Evolutionary conservation across 306 rosid genomes (phyloP).

Genomic region (Glycyrrhiza uralensis): DNA sequence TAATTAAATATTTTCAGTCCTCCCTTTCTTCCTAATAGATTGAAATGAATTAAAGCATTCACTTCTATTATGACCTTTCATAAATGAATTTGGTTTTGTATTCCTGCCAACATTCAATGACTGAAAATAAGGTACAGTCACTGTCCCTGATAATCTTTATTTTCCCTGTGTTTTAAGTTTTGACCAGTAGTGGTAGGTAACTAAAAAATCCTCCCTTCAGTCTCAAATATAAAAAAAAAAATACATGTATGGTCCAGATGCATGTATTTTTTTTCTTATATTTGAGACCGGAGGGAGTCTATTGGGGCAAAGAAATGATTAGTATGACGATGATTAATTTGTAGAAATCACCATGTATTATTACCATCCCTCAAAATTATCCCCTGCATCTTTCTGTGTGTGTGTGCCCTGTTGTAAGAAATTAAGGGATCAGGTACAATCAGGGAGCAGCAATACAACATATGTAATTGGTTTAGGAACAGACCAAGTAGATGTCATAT

Average conservation of each 20-base stretch:
- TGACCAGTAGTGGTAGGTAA: neutral
- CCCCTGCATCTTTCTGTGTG: neutral
- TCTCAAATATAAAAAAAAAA: no score
- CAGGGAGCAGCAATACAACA: neutral
- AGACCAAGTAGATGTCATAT: neutral
- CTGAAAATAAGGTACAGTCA: constrained; percentile 4
- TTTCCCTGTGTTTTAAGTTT: neutral
- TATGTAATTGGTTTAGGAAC: neutral
- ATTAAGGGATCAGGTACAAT: neutral
- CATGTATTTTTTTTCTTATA: no score
- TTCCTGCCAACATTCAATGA: constrained; percentile 27
- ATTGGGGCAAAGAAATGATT: neutral
- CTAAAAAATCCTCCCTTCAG: no score
- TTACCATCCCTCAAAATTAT: neutral
- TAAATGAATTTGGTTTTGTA: constrained; percentile 15
- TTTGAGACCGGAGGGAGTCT: no score
- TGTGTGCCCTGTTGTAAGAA: neutral
- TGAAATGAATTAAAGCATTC: neutral
- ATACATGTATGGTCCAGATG: no score
- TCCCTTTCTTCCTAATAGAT: neutral
- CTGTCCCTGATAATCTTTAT: neutral
- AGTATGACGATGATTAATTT: constrained; percentile 12
- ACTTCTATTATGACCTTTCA: neutral
- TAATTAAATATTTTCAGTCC: neutral
- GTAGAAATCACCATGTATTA: neutral